Base-by-base conservation (phyloP, 495 filamentous ascomycete species). In the Baudoinia panamericana region DNA sequence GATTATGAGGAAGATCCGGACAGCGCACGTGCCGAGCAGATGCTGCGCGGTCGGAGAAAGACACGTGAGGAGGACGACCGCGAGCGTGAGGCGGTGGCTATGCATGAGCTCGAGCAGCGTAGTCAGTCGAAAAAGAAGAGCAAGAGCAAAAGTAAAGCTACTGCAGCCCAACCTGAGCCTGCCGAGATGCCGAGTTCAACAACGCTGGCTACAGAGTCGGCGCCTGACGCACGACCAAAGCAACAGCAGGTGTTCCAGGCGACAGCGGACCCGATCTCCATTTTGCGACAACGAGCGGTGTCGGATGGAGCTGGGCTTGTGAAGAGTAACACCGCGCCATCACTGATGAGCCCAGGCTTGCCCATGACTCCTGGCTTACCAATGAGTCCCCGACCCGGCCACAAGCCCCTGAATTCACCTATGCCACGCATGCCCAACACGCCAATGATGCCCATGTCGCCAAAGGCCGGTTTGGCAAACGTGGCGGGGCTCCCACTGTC, bases 341-440 rank as follows among this genome's bases (percentile, higher is more conserved):
- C 76, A 25, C 65, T 86, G 22, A 69, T 86, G 64, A 93, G 83
- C 43, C 84, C 88, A 16, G 90, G 90, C 18, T 64, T 97, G 33
- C 90, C 90, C 0, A 61, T 80, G 64, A 93, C 82, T 43, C 84
- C 88, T 17, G 90, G 90, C 18, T 64, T 97, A 33, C 90, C 90
- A 0, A 61, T 80, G 21, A 96, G 92, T 54, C 90, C 90, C 18
- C 71, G 88, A 37, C 90, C 90, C n/a, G 75, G 75, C 50, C 73
- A 84, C 52, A 67, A 73, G 34, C 77, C 78, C 9, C 50, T 82
- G 36, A 75, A 71, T 37, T 84, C 84, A 18, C 82, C 83, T 11
- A 62, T 80, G 40, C 79, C 81, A 18, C 67, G 79, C 42, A 64
- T 72, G 56, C 68, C 76, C 28, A 66, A 70, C 36, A 71, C 78